Evolutionary conservation across 2,329 filamentous ascomycete genomes (phyloP), one percentile per base, ranked within the genome.

Genomic region (Gaeumannomyces tritici): DNA sequence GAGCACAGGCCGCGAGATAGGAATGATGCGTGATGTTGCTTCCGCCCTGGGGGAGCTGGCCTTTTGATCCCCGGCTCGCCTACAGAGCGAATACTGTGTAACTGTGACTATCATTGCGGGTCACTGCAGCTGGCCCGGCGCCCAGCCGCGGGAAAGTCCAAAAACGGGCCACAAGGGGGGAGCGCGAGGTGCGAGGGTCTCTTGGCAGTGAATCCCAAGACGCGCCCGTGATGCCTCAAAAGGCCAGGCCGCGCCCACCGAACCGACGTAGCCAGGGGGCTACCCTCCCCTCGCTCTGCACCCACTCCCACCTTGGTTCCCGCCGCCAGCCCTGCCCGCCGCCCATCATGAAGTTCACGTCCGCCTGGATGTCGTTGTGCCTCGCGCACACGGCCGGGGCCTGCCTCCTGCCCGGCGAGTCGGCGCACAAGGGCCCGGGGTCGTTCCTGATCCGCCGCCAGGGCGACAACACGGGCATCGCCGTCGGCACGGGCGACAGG

Each of bases 401-500:
- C n/a, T 71, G 81, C 63, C 73, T 78, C 18, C 69, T 77, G 56
- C 72, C 74, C 15, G 72, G 74, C 54, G 76, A 78, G 63, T 65
- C 67, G 7, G 67, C 61, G 26, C 18, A 55, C 27, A 26, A 6
- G 6, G 54, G 29, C 21, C 51, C 54, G 21, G 24, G 26, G 24
- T 24, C 29, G n/a, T 29, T 58, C 27, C 59, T 63, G 61, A 60
- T 54, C 57, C 65, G 64, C 26, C 67, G 61, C 57, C 59, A 47
- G 63, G 60, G 47, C 29, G 61, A 58, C 12, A 57, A 61, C 57
- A 66, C 63, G 1, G 73, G 73, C 57, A 64, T 75, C 15, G 69
- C 74, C 61, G 73, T 79, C 59, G 80, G 69, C 67, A 76, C 69
- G 31, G 80, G 71, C 65, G 79, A 77, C 63, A 73, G 75, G 21